Base-by-base conservation (phyloP, 1,284 basidiomycete genomes). In the Leucoagaricus sp. region DNA sequence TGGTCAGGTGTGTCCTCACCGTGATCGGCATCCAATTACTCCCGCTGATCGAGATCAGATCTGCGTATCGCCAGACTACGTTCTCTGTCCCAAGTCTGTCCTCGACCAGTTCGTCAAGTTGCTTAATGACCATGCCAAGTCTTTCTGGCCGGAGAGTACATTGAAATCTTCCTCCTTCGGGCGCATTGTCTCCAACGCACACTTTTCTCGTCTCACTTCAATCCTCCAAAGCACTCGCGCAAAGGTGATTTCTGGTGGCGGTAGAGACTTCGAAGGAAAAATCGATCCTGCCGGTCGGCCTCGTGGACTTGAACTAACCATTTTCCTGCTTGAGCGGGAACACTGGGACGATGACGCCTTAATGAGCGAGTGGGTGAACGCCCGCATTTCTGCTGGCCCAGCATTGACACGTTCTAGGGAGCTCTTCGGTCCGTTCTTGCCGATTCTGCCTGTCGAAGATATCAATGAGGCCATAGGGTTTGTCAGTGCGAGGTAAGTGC, bases 61-160 rank as follows among this genome's bases (percentile, higher is more conserved):
- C 9, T 84, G 83, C 51, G 73, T 84, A n/a, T 80, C 88, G 4
- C 93, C 93, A 1, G 94, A 96, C 69, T 95, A 94, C 68, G 74
- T 93, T 2, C 79, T 96, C 19, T 82, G 91, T 21, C 80, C 80
- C 7, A 77, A 78, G 23, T 75, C 81, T 19, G 74, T 81, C 44
- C 81, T 90, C 59, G 83, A 86, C 31, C 72, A 72, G 25, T 75
- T 96, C 29, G 67, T 89, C 3, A 69, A 71, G 1, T 85, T 81
- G 3, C 66, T 91, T 38, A 79, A 81, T 64, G 77, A 83, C 50
- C 82, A 78, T 73, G 83, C 68, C 48, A 76, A 69, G 1, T 31
- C 49, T 60, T 70, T 77, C 58, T 69, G 53, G 66, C 81, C 71
- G 75, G 59, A 69, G 0, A 72, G 85, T 58, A 74, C 78, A 19